Conservation (phyloP, 192 early-diverging fungal genomes). For the Ambispora gerdemannii region DNA sequence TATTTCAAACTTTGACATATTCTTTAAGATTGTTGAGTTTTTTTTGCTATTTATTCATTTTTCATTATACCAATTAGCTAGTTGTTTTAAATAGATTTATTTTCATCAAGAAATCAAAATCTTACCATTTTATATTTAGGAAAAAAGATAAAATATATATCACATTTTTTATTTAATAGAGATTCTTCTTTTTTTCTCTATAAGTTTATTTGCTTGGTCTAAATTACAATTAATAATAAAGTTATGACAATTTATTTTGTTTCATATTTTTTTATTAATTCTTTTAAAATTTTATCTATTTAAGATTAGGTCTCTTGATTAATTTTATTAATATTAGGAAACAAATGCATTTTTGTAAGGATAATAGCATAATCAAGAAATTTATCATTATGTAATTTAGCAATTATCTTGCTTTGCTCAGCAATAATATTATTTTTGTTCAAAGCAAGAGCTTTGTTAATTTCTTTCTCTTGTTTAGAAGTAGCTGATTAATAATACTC, state of each 20-base stretch:
- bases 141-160: neutral
- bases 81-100: neutral
- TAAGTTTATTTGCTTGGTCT: neutral
- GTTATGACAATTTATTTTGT: neutral
- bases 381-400: slow-evolving; percentile 11
- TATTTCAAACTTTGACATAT: slow-evolving; percentile 2
- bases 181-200: neutral
- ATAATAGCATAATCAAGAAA: neutral
- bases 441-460: slow-evolving; percentile 2
- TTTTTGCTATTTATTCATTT: slow-evolving; percentile 10
- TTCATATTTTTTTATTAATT: neutral
- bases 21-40: slow-evolving; percentile 14
- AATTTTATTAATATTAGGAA: neutral
- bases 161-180: neutral
- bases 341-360: neutral
- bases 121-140: slow-evolving; percentile 9
- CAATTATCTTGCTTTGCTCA: neutral
- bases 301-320: neutral
- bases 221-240: slow-evolving; percentile 7
- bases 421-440: neutral
- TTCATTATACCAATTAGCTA: neutral
- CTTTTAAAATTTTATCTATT: neutral
- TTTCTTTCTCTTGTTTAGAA: slow-evolving; percentile 2
- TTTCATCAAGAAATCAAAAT: neutral
- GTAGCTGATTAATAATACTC: slow-evolving; percentile 3